Evolutionary conservation across 352 stramenopile species (phyloP).

Genomic region (Pythium utonaiense): DNA sequence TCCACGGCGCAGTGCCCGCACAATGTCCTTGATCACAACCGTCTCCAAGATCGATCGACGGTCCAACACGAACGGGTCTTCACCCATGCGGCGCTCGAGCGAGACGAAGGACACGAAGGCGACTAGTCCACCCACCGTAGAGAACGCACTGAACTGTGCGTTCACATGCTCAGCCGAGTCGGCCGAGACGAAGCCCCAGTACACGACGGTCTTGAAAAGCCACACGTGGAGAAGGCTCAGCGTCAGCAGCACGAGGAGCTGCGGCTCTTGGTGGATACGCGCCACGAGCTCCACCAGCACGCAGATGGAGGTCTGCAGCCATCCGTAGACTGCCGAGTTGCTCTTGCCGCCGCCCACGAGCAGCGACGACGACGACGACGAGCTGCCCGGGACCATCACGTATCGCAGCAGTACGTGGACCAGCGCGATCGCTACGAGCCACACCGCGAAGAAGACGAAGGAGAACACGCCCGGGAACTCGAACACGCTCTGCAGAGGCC

Average conservation of each 20-base stretch:
- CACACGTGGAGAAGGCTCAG: constrained; percentile 27
- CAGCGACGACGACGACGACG: constrained; percentile 20
- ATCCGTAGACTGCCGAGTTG: constrained; percentile 26
- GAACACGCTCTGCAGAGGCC: constrained; percentile 20
- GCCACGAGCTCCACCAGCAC: constrained; percentile 21
- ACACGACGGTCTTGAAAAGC: constrained; percentile 20
- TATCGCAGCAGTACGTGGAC: constrained; percentile 27
- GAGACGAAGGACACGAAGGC: constrained; percentile 27
- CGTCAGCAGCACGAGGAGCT: constrained; percentile 30
- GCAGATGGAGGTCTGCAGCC: constrained; percentile 24
- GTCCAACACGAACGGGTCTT: constrained; percentile 30
- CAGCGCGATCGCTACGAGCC: constrained; percentile 19
- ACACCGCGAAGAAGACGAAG: constrained; percentile 9
- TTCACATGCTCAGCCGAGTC: constrained; percentile 7
- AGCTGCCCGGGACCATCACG: constrained; percentile 25
- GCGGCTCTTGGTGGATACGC: constrained; percentile 27
- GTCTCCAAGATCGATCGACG: constrained; percentile 27
- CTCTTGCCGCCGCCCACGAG: constrained; percentile 22
- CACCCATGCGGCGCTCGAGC: constrained; percentile 19
- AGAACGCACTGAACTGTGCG: constrained; percentile 23
- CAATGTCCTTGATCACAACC: constrained; percentile 16
- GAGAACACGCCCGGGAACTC: constrained; percentile 20
- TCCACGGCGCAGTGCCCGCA: constrained; percentile 22
- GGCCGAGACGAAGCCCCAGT: constrained; percentile 12
- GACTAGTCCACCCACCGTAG: constrained; percentile 16